phyloP scores from a whole-genome alignment of 192 early-diverging fungal species.

The Coemansia sp. region DNA sequence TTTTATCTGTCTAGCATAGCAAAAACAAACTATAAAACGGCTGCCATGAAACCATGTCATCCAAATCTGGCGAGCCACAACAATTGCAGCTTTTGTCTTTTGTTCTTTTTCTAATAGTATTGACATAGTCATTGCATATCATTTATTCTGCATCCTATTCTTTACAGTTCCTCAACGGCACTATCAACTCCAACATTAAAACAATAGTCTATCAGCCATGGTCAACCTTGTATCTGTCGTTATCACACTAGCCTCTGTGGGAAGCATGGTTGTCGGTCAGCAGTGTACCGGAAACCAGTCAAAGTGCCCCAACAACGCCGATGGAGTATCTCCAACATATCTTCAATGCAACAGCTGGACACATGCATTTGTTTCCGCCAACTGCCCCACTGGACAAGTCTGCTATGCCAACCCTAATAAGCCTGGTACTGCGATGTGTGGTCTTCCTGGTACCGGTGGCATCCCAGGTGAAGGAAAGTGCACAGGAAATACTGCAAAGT shows the following conservation, averaged over 20 bases:
- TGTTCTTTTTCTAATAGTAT: no score
- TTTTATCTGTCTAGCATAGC: no score
- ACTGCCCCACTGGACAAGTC: conserved; percentile 32
- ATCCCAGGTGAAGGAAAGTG: conserved; percentile 29
- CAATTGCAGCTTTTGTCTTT: no score
- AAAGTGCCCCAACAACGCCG: conserved; percentile 26
- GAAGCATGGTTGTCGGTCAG: conserved; percentile 20
- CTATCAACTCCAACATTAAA: background rate
- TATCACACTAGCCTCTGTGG: conserved; percentile 19
- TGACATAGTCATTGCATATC: no score
- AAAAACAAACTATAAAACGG: no score
- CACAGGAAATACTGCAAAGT: conserved; percentile 47
- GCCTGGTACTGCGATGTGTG: conserved; percentile 36
- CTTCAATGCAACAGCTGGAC: conserved; percentile 42
- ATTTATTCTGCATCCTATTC: no score
- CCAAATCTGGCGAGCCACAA: no score
- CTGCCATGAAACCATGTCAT: no score
- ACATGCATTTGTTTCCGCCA: conserved; percentile 18
- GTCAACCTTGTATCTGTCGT: conserved; percentile 14
- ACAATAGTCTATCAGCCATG: conserved; percentile 12
- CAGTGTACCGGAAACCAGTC: conserved; percentile 31
- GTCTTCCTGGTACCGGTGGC: conserved; percentile 38
- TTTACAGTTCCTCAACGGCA: background rate
- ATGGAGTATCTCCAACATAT: conserved; percentile 38
- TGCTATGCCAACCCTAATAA: conserved; percentile 41